phyloP scores from a whole-genome alignment of 108 stramenopile species.

The Nitzschia sp. region DNA sequence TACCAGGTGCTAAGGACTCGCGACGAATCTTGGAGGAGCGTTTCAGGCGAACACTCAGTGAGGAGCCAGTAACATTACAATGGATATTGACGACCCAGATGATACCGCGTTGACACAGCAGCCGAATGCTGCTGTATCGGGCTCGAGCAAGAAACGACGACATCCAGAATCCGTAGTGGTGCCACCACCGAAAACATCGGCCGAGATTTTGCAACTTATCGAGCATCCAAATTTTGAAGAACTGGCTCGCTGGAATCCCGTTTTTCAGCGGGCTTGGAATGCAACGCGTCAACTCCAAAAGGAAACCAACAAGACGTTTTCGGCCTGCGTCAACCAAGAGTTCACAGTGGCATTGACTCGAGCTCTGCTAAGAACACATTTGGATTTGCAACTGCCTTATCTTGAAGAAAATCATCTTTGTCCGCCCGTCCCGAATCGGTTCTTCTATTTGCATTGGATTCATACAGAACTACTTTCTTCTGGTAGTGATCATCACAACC shows the following conservation, averaged over 20 bases:
- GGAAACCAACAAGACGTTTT: conserved; percentile 15
- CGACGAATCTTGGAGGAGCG: no score
- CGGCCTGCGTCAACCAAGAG: conserved; percentile 47
- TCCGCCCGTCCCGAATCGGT: conserved; percentile 93
- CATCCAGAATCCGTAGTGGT: conserved; percentile 28
- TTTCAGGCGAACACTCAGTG: no score
- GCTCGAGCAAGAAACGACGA: conserved; percentile 17
- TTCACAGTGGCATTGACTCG: conserved; percentile 81
- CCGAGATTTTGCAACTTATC: conserved; percentile 25
- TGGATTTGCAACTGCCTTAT: conserved; percentile 59
- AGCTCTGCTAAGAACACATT: conserved; percentile 74
- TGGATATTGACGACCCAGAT: background rate
- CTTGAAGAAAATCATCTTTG: conserved; percentile 77
- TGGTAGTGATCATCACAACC: background rate
- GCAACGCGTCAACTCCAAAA: conserved; percentile 34
- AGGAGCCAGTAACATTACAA: no score
- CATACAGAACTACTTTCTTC: conserved; percentile 55
- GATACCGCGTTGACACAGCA: background rate
- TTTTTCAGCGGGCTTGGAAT: conserved; percentile 51
- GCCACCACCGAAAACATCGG: background rate
- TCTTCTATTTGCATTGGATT: conserved; percentile 90
- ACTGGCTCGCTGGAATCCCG: conserved; percentile 60
- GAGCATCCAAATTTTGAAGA: conserved; percentile 64
- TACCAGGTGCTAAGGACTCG: no score
- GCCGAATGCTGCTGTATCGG: background rate